Conservation (phyloP, 75 land plant genomes). For the Larix kaempferi region DNA sequence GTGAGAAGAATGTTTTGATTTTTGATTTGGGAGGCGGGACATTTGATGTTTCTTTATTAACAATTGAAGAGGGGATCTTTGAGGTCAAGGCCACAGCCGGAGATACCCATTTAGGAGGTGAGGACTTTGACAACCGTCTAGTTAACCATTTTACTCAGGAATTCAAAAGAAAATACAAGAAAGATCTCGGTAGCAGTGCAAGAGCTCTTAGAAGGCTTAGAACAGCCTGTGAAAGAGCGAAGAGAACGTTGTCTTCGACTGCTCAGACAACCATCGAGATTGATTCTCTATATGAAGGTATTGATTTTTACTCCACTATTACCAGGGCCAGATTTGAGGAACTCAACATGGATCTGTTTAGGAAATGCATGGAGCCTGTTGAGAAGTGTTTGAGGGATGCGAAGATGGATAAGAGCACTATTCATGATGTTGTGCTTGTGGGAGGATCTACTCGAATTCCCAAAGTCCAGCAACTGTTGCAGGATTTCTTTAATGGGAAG, state of each 20-base stretch:
- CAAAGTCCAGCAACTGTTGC: slow-evolving; percentile 35
- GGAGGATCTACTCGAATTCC: slow-evolving; percentile 40
- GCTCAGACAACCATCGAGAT: slow-evolving; percentile 46
- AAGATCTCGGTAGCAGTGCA: slow-evolving; percentile 30
- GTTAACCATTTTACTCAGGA: slow-evolving; percentile 27
- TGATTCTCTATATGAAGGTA: slow-evolving; percentile 40
- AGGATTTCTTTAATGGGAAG: slow-evolving; percentile 37
- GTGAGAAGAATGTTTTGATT: slow-evolving; percentile 72
- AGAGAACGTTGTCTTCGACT: slow-evolving; percentile 41
- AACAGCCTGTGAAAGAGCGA: slow-evolving; percentile 43
- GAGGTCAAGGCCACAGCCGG: slow-evolving; percentile 75
- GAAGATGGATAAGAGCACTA: slow-evolving; percentile 24
- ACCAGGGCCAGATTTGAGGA: slow-evolving; percentile 45
- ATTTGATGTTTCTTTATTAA: slow-evolving; percentile 71
- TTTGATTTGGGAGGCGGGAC: slow-evolving; percentile 73
- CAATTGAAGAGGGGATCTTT: slow-evolving; percentile 78
- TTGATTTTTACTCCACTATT: slow-evolving; percentile 30
- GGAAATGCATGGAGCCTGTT: slow-evolving; percentile 58
- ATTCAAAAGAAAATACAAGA: slow-evolving; percentile 39
- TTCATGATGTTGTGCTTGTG: slow-evolving; percentile 34
- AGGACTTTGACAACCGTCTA: slow-evolving; percentile 6
- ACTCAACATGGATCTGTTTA: slow-evolving; percentile 43
- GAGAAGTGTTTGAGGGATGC: slow-evolving; percentile 51
- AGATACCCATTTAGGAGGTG: slow-evolving; percentile 60
- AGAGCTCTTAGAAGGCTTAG: slow-evolving; percentile 35